These are phyloP conservation scores for Monilinia laxa DNA, from an alignment of 2,329 filamentous ascomycete species.

Conservation along the genomic window DNA sequence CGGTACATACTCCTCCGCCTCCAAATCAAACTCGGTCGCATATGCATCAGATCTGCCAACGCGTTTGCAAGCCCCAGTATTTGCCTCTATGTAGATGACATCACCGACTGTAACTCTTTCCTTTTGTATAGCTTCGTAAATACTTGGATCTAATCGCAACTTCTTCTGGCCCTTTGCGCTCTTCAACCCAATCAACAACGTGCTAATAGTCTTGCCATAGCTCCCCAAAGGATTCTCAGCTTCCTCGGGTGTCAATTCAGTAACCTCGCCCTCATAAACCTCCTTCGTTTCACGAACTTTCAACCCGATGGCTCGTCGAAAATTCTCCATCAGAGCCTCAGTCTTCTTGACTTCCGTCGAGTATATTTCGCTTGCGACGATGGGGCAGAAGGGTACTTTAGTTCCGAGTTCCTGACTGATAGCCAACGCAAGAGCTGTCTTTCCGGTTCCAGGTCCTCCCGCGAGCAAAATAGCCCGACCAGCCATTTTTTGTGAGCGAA, in stretches of 20 bases:
- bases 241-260: conserved; percentile 95
- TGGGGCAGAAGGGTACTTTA: conserved; percentile 97
- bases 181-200: conserved; percentile 90
- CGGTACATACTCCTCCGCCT: conserved; percentile 98
- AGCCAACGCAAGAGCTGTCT: conserved; percentile 92
- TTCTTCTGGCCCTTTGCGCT: conserved; percentile 97
- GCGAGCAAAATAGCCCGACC: conserved; percentile 90
- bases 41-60: conserved; percentile 96
- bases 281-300: conserved; percentile 99
- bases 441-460: conserved; percentile 92
- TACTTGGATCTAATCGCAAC: conserved; percentile 91
- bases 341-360: conserved; percentile 99
- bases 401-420: conserved; percentile 96
- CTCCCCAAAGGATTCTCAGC: conserved; percentile 95
- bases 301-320: conserved; percentile 90
- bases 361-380: conserved; percentile 97
- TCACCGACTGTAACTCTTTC: conserved; percentile 94
- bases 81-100: conserved; percentile 98
- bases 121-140: conserved; percentile 99
- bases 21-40: conserved; percentile 96
- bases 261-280: conserved; percentile 98
- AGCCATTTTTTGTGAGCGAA: conserved; percentile 96
- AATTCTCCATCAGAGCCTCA: conserved; percentile 98
- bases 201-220: conserved; percentile 96
- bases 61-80: conserved; percentile 96